A percentile compares a stretch with the other conserved stretches of the same genome.
These are phyloP conservation scores for Chloropicon primus DNA, from an alignment of 139 green algal species.

Conservation along the genomic window DNA sequence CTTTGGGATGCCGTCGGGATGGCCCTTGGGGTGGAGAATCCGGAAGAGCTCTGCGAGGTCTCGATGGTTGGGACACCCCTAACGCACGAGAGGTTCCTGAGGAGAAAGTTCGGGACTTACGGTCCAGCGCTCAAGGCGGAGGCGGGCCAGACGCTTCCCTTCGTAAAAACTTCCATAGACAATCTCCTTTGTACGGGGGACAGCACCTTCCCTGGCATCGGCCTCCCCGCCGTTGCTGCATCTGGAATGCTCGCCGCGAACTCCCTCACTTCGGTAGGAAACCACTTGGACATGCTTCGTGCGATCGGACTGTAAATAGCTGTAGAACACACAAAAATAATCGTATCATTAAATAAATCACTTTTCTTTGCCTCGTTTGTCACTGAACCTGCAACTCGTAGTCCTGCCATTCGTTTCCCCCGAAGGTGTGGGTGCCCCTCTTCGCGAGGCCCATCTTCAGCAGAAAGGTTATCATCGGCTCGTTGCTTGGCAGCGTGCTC, in stretches of 20 bases:
- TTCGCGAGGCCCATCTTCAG: not conserved
- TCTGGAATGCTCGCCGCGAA: constrained; percentile 53
- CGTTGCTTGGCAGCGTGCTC: not conserved
- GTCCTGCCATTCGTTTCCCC: not conserved
- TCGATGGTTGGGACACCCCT: constrained; percentile 75
- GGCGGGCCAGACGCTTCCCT: not conserved
- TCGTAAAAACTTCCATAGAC: constrained; percentile 43
- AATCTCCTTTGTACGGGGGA: constrained; percentile 63
- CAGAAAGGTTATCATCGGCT: not conserved
- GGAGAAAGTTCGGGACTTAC: constrained; percentile 70
- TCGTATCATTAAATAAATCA: no score
- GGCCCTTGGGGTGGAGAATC: constrained; percentile 43
- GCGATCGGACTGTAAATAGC: not conserved
- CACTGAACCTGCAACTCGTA: no score
- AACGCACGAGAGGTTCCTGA: constrained; percentile 79
- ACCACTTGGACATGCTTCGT: constrained; percentile 29
- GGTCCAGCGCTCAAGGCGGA: constrained; percentile 36
- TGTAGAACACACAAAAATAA: no score
- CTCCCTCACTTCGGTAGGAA: constrained; percentile 42
- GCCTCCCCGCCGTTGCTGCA: constrained; percentile 74
- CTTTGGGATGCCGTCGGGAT: constrained; percentile 78
- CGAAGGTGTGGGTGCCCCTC: not conserved
- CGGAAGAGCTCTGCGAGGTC: constrained; percentile 52
- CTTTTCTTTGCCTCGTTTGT: no score
- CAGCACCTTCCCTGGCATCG: constrained; percentile 77